phyloP scores from a whole-genome alignment of 371 early-diverging fungal genomes.

The Mortierella sp. region DNA sequence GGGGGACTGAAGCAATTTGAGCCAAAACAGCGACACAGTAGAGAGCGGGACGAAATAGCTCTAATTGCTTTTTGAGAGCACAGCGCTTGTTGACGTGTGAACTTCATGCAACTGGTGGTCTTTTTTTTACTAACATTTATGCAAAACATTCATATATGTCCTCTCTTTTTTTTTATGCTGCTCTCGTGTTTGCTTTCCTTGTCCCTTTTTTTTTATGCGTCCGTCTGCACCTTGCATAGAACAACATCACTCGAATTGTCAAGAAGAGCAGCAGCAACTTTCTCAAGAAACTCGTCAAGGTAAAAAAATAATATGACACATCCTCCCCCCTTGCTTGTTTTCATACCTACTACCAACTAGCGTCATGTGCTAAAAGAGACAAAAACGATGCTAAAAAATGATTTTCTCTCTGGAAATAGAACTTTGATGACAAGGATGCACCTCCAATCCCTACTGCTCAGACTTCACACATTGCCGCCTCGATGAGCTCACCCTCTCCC shows the following conservation, averaged over 20 bases:
- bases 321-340: background rate
- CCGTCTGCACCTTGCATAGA: constrained; percentile 16
- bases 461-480: constrained; percentile 10
- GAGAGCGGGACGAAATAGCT: constrained; percentile 10
- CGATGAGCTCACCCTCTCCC: constrained; percentile 3
- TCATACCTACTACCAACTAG: background rate
- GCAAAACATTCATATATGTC: constrained; percentile 15
- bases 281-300: constrained; percentile 50
- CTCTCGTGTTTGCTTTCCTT: background rate
- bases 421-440: constrained; percentile 54
- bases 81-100: background rate
- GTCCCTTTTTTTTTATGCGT: background rate
- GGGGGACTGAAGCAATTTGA: background rate
- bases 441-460: constrained; percentile 37
- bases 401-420: constrained; percentile 19
- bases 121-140: background rate
- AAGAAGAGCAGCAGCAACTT: constrained; percentile 56
- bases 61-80: constrained; percentile 19
- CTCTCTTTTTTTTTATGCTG: background rate
- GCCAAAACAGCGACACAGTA: background rate
- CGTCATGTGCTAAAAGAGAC: background rate
- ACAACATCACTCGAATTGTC: constrained; percentile 40
- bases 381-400: background rate
- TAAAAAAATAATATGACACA: constrained; percentile 11
- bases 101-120: background rate